A percentile compares a stretch with the other conserved stretches of the same genome.
Conservation (phyloP, 768 basidiomycete species). For the Mycena rebaudengoi region DNA sequence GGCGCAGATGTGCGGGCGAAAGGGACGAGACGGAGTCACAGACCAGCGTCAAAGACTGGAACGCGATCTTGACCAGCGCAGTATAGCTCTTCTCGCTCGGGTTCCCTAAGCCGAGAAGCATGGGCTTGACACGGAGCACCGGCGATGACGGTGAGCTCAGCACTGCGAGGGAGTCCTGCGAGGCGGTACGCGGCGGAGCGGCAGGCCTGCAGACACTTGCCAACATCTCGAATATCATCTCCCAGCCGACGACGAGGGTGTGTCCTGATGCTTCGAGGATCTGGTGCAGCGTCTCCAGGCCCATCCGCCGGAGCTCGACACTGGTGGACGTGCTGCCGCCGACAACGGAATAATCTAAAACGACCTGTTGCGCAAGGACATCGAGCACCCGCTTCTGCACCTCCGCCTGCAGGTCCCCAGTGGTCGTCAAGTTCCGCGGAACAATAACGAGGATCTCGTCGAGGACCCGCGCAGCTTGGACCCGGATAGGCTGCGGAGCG, state of each 20-base stretch:
- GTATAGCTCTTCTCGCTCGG: slow-evolving; percentile 75
- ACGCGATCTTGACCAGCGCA: slow-evolving; percentile 88
- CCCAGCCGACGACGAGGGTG: slow-evolving; percentile 93
- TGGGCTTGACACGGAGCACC: slow-evolving; percentile 45
- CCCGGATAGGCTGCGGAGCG: slow-evolving; percentile 81
- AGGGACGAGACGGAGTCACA: slow-evolving; percentile 91
- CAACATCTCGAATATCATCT: slow-evolving; percentile 91
- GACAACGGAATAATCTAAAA: slow-evolving; percentile 50
- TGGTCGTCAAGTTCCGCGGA: slow-evolving; percentile 70
- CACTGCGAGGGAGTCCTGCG: slow-evolving; percentile 51
- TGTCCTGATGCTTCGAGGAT: slow-evolving; percentile 93
- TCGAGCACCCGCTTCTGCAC: slow-evolving; percentile 88
- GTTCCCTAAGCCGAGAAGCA: slow-evolving; percentile 61
- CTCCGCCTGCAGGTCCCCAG: slow-evolving; percentile 68
- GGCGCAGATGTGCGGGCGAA: slow-evolving; percentile 79
- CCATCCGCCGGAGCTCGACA: slow-evolving; percentile 88
- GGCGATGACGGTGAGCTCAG: slow-evolving; percentile 51
- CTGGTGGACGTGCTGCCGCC: slow-evolving; percentile 50
- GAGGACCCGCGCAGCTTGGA: slow-evolving; percentile 89
- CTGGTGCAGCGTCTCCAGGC: slow-evolving; percentile 87
- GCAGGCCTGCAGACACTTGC: slow-evolving; percentile 83
- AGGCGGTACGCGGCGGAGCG: slow-evolving; percentile 42
- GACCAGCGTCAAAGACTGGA: slow-evolving; percentile 92
- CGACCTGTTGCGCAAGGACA: slow-evolving; percentile 83
- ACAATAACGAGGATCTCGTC: slow-evolving; percentile 85